Conservation (phyloP, 2,329 filamentous ascomycete species). For the Purpureocillium takamizusanense region DNA sequence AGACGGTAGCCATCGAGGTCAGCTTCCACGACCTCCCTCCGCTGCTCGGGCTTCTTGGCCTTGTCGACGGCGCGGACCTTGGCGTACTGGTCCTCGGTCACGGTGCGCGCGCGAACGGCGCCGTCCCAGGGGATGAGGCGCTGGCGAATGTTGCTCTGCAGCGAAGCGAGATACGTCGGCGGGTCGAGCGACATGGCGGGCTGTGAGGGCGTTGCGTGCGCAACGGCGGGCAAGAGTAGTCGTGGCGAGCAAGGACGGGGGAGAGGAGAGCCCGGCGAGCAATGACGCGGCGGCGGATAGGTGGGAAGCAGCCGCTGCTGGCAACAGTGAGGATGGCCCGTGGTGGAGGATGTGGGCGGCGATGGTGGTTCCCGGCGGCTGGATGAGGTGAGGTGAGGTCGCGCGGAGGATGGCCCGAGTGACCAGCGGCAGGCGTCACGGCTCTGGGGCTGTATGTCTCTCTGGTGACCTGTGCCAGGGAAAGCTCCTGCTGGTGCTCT, state of each 20-base stretch:
- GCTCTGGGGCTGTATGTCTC: too few relatives aligned
- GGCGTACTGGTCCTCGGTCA: constrained; percentile 87
- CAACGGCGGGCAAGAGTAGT: constrained; percentile 3
- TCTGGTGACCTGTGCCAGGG: too few relatives aligned
- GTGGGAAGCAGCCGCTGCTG: constrained; percentile 5
- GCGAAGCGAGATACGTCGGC: constrained; percentile 72
- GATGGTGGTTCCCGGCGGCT: too few relatives aligned
- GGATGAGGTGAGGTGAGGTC: too few relatives aligned
- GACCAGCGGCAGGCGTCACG: too few relatives aligned
- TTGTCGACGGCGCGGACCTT: constrained; percentile 97
- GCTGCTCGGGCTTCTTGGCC: constrained; percentile 75
- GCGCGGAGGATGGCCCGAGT: too few relatives aligned
- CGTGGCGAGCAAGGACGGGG: too few relatives aligned
- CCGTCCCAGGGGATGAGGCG: constrained; percentile 97
- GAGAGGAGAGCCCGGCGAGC: too few relatives aligned
- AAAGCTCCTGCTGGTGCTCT: too few relatives aligned
- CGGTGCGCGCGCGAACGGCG: constrained; percentile 83
- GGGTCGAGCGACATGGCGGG: constrained; percentile 77
- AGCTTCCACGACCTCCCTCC: constrained; percentile 70
- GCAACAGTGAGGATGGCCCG: constrained; percentile 3
- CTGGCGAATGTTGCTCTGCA: constrained; percentile 95
- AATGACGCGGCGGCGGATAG: constrained; percentile 10
- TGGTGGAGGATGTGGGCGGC: too few relatives aligned
- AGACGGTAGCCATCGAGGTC: constrained; percentile 73
- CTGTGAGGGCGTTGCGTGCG: constrained; percentile 14